Evolutionary conservation across 257 asterid species (phyloP), one percentile per base, ranked within the genome.

Genomic region (Fraxinus excelsior): DNA sequence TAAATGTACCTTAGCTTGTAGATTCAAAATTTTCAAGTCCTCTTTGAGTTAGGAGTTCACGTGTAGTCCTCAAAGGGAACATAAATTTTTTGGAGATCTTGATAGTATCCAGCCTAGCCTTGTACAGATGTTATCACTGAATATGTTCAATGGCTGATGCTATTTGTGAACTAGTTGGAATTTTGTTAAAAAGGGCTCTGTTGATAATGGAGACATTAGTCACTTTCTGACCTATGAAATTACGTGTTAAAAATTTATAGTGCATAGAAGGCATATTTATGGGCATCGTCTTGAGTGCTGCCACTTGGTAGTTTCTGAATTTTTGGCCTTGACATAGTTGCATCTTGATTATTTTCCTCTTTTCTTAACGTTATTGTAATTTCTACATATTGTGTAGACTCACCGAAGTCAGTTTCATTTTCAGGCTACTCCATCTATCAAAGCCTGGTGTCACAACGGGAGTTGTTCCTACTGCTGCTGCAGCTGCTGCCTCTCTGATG

Each of bases 401-500:
- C 2, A 7, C 3, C 66, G 58, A 7, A 74, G 29, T 67, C 11
- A 75, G 56, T 75, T 76, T 77, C 6, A 1, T 73, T 74, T 49
- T 79, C 94, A 96, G 99, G 97, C 86, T 91, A 76, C 94, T 96
- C 76, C 98, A 90, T 82, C 84, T 93, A 78, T 96, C 99, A 32
- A 91, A 91, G 83, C 99, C 99, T 0, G 94, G 96, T 11, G 84
- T 82, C 70, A 84, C 95, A 25, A 90, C 97, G 0, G 97, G 99
- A 77, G 91, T 91, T 53, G 97, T 93, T 81, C 92, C 98, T 6
- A 93, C 98, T 74, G 98, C 98, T 66, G 98, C 97, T 32, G 98
- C 97, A 3, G 97, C 99, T 2, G 98, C 97, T 13, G 97, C 98
- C 1, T 93, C 97, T 65, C 87, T 93, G 66, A 91, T 96, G 97